phyloP scores from a whole-genome alignment of 2,329 filamentous ascomycete species.

The Lasiodiplodia hormozganensis region DNA sequence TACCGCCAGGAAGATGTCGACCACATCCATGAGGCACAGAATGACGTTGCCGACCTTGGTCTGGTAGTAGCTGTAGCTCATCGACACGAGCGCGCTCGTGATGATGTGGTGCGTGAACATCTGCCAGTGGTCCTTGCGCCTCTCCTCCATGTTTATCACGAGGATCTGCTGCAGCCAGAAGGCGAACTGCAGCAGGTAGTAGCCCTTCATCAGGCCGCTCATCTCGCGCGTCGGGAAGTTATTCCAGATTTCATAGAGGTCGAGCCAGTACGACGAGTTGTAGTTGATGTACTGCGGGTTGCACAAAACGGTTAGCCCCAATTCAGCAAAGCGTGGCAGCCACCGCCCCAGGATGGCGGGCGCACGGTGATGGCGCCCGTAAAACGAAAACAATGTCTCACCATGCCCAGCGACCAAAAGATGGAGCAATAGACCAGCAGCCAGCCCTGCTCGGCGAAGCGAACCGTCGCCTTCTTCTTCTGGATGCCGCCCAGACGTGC shows the following conservation, averaged over 20 bases:
- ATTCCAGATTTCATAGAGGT: slow-evolving; percentile 80
- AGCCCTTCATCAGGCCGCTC: slow-evolving; percentile 78
- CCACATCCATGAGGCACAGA: slow-evolving; percentile 90
- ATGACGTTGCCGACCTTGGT: slow-evolving; percentile 89
- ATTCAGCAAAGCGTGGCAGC: not conserved
- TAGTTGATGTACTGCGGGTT: slow-evolving; percentile 75
- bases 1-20: slow-evolving; percentile 87
- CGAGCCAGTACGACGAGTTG: slow-evolving; percentile 78
- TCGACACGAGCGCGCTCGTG: slow-evolving; percentile 79
- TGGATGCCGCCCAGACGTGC: slow-evolving; percentile 75
- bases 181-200: slow-evolving; percentile 86
- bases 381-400: slow-evolving; percentile 50
- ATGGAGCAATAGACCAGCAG: slow-evolving; percentile 80
- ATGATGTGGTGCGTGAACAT: slow-evolving; percentile 96
- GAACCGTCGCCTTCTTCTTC: slow-evolving; percentile 76
- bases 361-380: not conserved
- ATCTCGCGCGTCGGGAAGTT: slow-evolving; percentile 83
- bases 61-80: slow-evolving; percentile 85
- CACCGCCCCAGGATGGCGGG: not conserved
- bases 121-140: slow-evolving; percentile 92
- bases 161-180: slow-evolving; percentile 96
- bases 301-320: slow-evolving; percentile 31
- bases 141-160: slow-evolving; percentile 92
- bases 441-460: slow-evolving; percentile 96
- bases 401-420: slow-evolving; percentile 85